Percentiles rank a stretch among this genome's conserved stretches.
Evolutionary conservation across 805 yeast species (phyloP).

Genomic region (Debaryomyces castellii): DNA sequence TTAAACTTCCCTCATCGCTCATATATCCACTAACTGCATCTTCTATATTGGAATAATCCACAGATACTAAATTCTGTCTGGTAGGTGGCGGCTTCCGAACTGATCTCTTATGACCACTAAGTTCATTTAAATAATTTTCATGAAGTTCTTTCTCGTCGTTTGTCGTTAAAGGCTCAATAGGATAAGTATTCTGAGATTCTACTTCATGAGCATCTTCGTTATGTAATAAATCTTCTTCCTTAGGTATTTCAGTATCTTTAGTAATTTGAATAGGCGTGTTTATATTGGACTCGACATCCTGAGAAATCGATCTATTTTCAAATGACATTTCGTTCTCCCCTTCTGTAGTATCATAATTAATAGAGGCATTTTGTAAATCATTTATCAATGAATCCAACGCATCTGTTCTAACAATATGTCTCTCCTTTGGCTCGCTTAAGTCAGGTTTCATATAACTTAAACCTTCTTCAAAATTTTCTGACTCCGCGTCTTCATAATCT

Average conservation of each 20-base stretch:
- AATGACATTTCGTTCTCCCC: background rate
- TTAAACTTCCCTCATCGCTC: conserved; percentile 14
- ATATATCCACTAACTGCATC: conserved; percentile 33
- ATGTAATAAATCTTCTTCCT: too few species aligned
- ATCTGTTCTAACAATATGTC: conserved; percentile 17
- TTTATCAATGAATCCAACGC: conserved; percentile 38
- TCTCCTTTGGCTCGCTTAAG: background rate
- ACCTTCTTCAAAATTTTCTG: background rate
- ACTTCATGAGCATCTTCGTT: background rate
- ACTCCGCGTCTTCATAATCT: background rate
- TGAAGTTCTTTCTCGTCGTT: conserved; percentile 21
- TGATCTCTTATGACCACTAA: conserved; percentile 30
- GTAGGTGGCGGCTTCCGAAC: conserved; percentile 37
- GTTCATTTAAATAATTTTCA: conserved; percentile 19
- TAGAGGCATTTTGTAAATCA: conserved; percentile 29
- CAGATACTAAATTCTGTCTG: conserved; percentile 20
- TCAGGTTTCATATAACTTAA: background rate
- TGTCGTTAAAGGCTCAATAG: conserved; percentile 24
- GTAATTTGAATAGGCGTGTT: background rate
- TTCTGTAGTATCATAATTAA: conserved; percentile 6
- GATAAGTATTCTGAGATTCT: background rate
- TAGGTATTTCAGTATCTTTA: background rate
- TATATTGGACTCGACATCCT: background rate
- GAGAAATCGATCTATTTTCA: background rate
- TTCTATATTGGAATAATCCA: conserved; percentile 27